Percentiles rank a stretch among this genome's conserved stretches.
Evolutionary conservation across 176 grass and related monocot genomes (phyloP).

Genomic region (Puya raimondii): DNA sequence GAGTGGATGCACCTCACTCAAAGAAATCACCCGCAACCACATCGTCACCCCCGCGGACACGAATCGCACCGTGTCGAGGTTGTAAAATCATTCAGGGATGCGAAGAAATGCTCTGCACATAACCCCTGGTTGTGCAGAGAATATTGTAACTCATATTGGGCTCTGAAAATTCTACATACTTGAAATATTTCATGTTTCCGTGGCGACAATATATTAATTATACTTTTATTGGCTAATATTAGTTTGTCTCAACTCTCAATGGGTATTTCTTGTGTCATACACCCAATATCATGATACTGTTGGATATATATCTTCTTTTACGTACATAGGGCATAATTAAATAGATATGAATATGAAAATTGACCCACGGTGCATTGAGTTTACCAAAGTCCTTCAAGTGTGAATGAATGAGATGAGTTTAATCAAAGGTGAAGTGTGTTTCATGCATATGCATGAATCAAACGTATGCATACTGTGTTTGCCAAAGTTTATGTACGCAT

Average conservation of each 20-base stretch:
- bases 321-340: too few species aligned
- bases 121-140: not conserved
- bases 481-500: too few species aligned
- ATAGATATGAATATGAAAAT: too few species aligned
- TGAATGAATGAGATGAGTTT: too few species aligned
- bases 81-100: conserved; percentile 26
- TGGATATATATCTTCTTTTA: too few species aligned
- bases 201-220: not conserved
- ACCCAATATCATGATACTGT: not conserved
- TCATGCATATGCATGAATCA: too few species aligned
- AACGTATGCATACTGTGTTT: too few species aligned
- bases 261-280: not conserved
- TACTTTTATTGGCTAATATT: not conserved
- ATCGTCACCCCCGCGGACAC: conserved; percentile 61
- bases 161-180: not conserved
- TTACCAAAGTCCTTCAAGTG: too few species aligned
- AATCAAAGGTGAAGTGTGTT: too few species aligned
- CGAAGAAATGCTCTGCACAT: not conserved
- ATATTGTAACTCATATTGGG: not conserved
- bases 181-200: not conserved
- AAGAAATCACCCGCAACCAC: conserved; percentile 89
- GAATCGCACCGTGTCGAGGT: conserved; percentile 35
- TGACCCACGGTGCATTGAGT: too few species aligned
- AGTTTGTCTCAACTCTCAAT: not conserved
- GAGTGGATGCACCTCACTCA: conserved; percentile 77